These are phyloP conservation scores for Buxus sempervirens DNA, from an alignment of 164 flowering plant species.

Conservation along the genomic window DNA sequence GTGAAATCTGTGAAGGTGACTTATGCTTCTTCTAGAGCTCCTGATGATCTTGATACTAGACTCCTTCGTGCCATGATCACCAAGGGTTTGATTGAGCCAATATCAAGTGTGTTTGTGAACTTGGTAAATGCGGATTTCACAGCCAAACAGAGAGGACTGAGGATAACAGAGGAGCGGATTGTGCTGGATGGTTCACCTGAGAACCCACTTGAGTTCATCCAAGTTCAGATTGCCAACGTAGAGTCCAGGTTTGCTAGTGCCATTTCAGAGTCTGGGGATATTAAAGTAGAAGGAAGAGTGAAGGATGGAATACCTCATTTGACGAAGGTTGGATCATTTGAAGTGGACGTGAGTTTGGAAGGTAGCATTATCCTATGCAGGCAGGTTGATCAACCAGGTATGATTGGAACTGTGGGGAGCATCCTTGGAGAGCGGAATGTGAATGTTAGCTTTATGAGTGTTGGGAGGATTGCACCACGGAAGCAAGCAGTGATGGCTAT, in stretches of 20 bases:
- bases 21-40: constrained; percentile 74
- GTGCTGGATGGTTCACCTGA: constrained; percentile 78
- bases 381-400: constrained; percentile 92
- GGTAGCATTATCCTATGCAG: constrained; percentile 85
- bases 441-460: constrained; percentile 86
- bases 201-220: constrained; percentile 69
- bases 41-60: constrained; percentile 92
- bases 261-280: constrained; percentile 77
- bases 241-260: constrained; percentile 88
- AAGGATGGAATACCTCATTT: constrained; percentile 82
- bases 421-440: constrained; percentile 71
- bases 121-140: constrained; percentile 90
- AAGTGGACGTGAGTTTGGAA: constrained; percentile 84
- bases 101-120: constrained; percentile 71
- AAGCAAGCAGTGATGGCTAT: constrained; percentile 89
- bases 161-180: constrained; percentile 68
- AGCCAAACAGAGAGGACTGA: constrained; percentile 82
- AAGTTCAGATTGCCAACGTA: constrained; percentile 78
- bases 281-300: constrained; percentile 74
- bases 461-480: constrained; percentile 74
- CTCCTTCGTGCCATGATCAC: constrained; percentile 93
- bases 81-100: constrained; percentile 88
- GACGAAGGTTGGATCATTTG: constrained; percentile 86
- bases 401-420: constrained; percentile 82
- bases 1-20: constrained; percentile 73